Evolutionary conservation across 805 yeast genomes (phyloP).

Genomic region (Pichia insulana): DNA sequence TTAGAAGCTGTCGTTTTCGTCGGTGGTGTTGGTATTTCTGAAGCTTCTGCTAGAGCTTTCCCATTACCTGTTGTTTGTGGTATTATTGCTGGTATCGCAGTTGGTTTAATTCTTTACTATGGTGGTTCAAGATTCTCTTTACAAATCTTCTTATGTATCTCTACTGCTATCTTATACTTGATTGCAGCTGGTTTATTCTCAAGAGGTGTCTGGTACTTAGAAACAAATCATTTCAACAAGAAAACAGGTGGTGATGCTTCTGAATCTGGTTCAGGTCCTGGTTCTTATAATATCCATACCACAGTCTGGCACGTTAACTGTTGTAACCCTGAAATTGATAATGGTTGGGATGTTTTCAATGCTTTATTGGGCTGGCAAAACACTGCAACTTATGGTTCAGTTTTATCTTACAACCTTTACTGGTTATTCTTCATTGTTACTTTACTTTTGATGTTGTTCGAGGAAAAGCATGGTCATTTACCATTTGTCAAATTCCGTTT

Average conservation of each 20-base stretch:
- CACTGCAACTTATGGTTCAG: conserved; percentile 89
- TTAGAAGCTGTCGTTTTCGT: conserved; percentile 92
- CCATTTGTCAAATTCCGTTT: conserved; percentile 48
- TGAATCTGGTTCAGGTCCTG: conserved; percentile 89
- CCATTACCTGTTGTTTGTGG: conserved; percentile 93
- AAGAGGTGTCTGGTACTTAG: conserved; percentile 87
- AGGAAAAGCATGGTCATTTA: conserved; percentile 77
- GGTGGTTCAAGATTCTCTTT: conserved; percentile 79
- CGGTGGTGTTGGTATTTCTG: conserved; percentile 81
- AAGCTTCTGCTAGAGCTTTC: conserved; percentile 46
- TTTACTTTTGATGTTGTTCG: conserved; percentile 58
- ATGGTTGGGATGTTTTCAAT: conserved; percentile 97
- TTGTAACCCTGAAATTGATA: conserved; percentile 86
- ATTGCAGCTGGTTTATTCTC: conserved; percentile 91
- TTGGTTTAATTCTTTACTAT: conserved; percentile 66
- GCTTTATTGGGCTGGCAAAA: conserved; percentile 96
- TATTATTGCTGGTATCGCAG: conserved; percentile 62
- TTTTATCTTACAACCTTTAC: conserved; percentile 78
- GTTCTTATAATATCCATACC: conserved; percentile 74
- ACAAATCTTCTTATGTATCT: conserved; percentile 76
- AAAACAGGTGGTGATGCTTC: conserved; percentile 91
- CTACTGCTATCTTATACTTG: conserved; percentile 83
- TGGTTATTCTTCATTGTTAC: conserved; percentile 63
- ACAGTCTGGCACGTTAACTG: conserved; percentile 96
- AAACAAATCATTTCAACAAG: conserved; percentile 52